A percentile compares a stretch with the other conserved stretches of the same genome.
These are phyloP conservation scores for Quercus agrifolia DNA, from an alignment of 306 rosid genomes.

Conservation along the genomic window DNA sequence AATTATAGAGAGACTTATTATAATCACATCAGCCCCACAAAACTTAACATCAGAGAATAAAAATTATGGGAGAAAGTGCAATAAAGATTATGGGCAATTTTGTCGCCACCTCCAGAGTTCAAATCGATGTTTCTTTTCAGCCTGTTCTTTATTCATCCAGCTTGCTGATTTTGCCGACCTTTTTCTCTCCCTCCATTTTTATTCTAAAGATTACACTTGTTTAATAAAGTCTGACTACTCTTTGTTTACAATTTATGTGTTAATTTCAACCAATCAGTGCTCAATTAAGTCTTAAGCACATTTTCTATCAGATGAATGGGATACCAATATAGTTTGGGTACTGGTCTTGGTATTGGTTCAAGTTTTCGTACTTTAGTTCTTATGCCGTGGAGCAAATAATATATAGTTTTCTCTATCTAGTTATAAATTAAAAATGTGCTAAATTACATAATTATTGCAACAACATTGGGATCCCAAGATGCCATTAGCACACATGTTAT, in stretches of 20 bases:
- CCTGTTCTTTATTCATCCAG: neutral
- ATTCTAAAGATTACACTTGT: neutral
- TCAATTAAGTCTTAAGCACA: too few relatives aligned
- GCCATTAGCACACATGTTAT: conserved; percentile 15
- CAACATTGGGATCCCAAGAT: conserved; percentile 41
- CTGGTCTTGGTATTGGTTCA: neutral
- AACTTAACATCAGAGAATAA: conserved; percentile 5
- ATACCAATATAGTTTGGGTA: too few relatives aligned
- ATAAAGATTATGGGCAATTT: conserved; percentile 27
- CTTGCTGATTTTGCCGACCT: neutral
- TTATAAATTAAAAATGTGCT: neutral
- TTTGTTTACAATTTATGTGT: neutral
- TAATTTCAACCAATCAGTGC: neutral
- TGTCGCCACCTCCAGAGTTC: conserved; percentile 17
- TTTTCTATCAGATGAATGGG: too few relatives aligned
- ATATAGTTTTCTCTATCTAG: too few relatives aligned
- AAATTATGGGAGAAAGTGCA: neutral
- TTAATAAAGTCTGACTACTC: neutral
- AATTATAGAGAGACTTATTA: neutral
- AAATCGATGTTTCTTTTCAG: neutral
- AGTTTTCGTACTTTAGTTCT: neutral
- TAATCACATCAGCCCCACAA: conserved; percentile 2
- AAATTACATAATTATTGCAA: conserved; percentile 18
- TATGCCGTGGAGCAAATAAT: neutral
- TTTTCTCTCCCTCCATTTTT: neutral